Evolutionary conservation across 169 alveolate species (phyloP).

Genomic region (Plasmodium fragile): DNA sequence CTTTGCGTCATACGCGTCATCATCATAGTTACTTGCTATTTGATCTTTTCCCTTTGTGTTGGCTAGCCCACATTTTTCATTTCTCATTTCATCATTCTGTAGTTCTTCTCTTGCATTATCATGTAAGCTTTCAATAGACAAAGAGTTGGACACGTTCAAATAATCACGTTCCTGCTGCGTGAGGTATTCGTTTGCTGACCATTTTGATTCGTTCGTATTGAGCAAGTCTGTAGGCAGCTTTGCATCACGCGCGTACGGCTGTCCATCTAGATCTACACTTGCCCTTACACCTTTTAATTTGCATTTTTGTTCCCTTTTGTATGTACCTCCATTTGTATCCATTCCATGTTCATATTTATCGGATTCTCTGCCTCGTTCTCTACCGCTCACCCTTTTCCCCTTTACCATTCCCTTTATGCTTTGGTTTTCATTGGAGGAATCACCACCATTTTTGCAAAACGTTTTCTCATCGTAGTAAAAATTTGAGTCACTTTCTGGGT

Average conservation of each 20-base stretch:
- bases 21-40: neutral
- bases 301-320: slow-evolving; percentile 7
- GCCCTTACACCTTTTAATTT: neutral
- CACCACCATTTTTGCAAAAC: neutral
- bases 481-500: neutral
- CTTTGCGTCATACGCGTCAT: neutral
- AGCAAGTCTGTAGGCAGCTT: neutral
- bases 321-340: neutral
- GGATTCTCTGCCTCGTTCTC: neutral
- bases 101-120: neutral
- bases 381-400: neutral
- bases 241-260: slow-evolving; percentile 17
- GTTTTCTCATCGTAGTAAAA: slow-evolving; percentile 4
- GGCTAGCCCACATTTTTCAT: neutral
- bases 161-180: slow-evolving; percentile 16
- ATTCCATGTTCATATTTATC: neutral
- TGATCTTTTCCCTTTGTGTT: neutral
- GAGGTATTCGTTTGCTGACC: slow-evolving; percentile 2
- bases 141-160: slow-evolving; percentile 4
- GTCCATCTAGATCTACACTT: neutral
- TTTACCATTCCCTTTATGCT: slow-evolving; percentile 25
- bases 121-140: slow-evolving; percentile 20
- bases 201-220: neutral
- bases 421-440: neutral
- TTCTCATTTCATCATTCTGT: slow-evolving; percentile 1